Base-by-base conservation (phyloP, 306 rosid genomes). In the Styphnolobium japonicum region DNA sequence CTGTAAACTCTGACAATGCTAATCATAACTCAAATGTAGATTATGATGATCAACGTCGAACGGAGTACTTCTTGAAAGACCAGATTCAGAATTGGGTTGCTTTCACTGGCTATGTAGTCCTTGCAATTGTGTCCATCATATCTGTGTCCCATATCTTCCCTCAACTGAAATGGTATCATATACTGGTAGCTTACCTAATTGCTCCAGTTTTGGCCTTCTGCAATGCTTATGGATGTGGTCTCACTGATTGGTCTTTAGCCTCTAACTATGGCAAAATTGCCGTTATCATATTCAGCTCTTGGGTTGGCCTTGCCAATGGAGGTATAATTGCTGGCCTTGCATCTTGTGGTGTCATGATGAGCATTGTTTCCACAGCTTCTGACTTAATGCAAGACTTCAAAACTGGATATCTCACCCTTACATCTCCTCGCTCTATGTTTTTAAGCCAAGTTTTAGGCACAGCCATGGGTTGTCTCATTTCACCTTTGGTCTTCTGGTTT, bases 321-420 rank as follows among this genome's bases (percentile, higher is more conserved):
- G 93, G 97, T 23, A 87, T 89, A 4, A 36, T 92, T 61, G 93
- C 97, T 10, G 93, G 97, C 12, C 91, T 92, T 27, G 95, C 95
- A 5, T 73, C 95, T 0, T 92, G 97, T 57, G 97, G 97, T 57
- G 88, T 92, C 37, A 90, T 87, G 95, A 92, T 92, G 96, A 92
- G 88, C 80, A 90, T 90, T 65, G 96, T 90, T 31, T 81, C 96
- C 7, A 89, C 97, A 2, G 96, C 97, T 73, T 87, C 92, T 22
- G 96, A 92, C 70, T 76, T 90, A 1, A 90, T 92, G 97, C 97
- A 92, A 25, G 96, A 92, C 48, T 92, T 92, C 85, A 90, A 92
- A 76, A 92, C 90, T 0, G 96, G 97, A 0, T 92, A 87, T 60
- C 88, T 90, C 55, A 92, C 96, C 0, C 85, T 92, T 4, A 62